These are phyloP conservation scores for Fagopyrum esculentum DNA, from an alignment of 148 eudicot species.

Conservation along the genomic window DNA sequence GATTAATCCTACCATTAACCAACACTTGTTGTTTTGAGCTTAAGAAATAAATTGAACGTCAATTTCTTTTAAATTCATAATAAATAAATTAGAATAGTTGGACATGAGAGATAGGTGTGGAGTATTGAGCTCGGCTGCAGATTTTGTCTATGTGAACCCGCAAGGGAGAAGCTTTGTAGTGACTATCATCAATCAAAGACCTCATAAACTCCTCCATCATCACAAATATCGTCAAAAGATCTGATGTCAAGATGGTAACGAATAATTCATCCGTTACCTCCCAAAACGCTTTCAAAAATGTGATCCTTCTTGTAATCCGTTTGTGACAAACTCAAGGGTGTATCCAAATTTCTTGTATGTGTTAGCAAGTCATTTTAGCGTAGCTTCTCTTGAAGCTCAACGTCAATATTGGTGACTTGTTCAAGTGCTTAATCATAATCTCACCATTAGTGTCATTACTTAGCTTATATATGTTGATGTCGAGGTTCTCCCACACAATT, in stretches of 20 bases:
- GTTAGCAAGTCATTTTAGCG: neutral
- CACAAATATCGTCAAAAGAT: neutral
- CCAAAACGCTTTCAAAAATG: slow-evolving; percentile 1
- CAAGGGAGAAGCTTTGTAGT: neutral
- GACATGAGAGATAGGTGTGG: neutral
- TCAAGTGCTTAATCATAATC: slow-evolving; percentile 7
- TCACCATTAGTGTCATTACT: neutral
- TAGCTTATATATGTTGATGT: neutral
- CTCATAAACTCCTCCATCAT: slow-evolving; percentile 6
- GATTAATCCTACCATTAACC: neutral
- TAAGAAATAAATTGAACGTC: neutral
- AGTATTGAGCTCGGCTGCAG: neutral
- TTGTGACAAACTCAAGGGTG: slow-evolving; percentile 7
- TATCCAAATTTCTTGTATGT: neutral
- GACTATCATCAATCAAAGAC: neutral
- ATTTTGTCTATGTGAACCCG: neutral
- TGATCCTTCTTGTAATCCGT: neutral
- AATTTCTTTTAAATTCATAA: neutral
- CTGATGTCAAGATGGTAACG: neutral
- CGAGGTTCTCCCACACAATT: slow-evolving; percentile 2
- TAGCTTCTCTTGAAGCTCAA: neutral
- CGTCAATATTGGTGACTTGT: neutral
- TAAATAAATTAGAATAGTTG: neutral
- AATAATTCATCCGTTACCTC: neutral
- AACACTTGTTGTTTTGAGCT: neutral